Evolutionary conservation across 2,329 filamentous ascomycete genomes (phyloP), one percentile per base, ranked within the genome.

Genomic region (Domatiomyces catenatus): DNA sequence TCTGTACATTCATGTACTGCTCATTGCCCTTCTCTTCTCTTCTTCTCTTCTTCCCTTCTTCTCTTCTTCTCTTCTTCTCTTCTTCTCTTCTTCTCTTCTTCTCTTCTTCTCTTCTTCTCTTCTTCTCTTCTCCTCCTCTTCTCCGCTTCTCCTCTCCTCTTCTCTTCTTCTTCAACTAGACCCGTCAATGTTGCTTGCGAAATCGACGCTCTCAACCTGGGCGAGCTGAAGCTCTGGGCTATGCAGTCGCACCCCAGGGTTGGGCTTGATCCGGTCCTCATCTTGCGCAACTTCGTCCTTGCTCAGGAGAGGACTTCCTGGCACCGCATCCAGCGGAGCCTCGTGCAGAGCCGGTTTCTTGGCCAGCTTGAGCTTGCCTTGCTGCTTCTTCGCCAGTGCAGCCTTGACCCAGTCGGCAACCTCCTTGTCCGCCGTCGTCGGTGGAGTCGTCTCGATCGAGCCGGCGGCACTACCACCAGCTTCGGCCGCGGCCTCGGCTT

Each of bases 301-400:
- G 6, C 54, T 54, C 43, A 55, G 49, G 15, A 61, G 48, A 42
- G 59, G 57, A 46, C 58, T 70, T 5, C 65, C 67, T 17, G 65
- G 65, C 22, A 89, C 77, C 10, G 77, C 78, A 64, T 94, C 86
- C 44, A 96, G 68, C 1, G 89, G 86, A 20, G 86, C 90, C 4
- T 86, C 82, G 65, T 96, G 92, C 55, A 96, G 69, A 2, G 92
- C 89, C 15, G 92, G 92, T 62, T 84, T 86, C 47, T 74, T 72
- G 15, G 68, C 64, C 47, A 71, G 72, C 3, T 71, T 72, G 63
- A 70, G 76, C 45, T 69, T 70, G 15, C 79, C 84, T 1, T 72
- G 75, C 55, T 71, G 74, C 61, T 81, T 81, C 60, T 76, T 76
- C 56, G 83, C 79, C 43, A 96, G 67, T 17, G 85, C 84, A 5